Evolutionary conservation across 2,329 filamentous ascomycete species (phyloP).

Genomic region (Fusarium mundagurra): DNA sequence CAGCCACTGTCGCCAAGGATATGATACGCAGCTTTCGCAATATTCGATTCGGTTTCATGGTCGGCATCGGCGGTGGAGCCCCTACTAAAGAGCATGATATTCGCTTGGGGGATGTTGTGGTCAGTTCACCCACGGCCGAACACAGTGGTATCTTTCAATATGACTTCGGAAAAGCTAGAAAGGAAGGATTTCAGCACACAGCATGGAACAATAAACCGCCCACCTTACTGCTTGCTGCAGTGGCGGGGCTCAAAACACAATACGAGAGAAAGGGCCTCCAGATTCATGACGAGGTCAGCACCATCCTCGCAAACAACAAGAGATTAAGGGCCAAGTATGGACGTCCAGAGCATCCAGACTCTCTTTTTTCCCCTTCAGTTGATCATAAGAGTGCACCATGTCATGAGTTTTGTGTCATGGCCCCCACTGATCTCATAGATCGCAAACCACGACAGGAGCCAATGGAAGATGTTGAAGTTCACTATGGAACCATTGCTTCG

Average conservation of each 20-base stretch:
- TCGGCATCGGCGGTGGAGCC: rapidly evolving
- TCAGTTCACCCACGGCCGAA: rapidly evolving
- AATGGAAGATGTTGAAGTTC: not conserved
- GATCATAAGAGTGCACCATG: rapidly evolving
- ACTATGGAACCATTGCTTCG: not conserved
- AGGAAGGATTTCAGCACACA: rapidly evolving
- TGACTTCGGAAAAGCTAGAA: not conserved
- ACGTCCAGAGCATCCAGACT: rapidly evolving
- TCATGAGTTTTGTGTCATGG: rapidly evolving
- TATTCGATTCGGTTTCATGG: not conserved
- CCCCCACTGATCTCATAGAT: rapidly evolving
- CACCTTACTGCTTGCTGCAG: rapidly evolving
- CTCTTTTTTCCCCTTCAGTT: rapidly evolving
- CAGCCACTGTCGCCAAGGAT: rapidly evolving
- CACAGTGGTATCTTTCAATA: not conserved
- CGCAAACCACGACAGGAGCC: rapidly evolving
- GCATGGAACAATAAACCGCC: not conserved
- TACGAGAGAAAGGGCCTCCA: not conserved
- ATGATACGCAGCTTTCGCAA: not conserved
- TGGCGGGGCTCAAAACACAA: rapidly evolving
- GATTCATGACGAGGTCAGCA: not conserved
- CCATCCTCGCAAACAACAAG: rapidly evolving
- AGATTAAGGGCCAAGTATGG: not conserved
- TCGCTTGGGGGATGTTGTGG: not conserved
- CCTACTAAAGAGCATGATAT: not conserved